These are phyloP conservation scores for Blastocystis hominis DNA, from an alignment of 352 stramenopile genomes.

Conservation along the genomic window DNA sequence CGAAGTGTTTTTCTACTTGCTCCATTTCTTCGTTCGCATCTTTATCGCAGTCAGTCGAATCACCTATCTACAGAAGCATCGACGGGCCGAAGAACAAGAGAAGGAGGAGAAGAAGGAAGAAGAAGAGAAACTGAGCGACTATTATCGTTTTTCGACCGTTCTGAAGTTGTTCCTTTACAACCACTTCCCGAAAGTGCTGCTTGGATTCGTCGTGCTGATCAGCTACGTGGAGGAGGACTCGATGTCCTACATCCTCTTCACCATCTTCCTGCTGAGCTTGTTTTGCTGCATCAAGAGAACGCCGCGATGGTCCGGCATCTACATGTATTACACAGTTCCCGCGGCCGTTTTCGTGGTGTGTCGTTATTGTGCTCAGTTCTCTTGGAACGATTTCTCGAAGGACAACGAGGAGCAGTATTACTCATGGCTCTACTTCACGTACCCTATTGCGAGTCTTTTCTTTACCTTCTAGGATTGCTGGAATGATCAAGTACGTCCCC, in stretches of 20 bases:
- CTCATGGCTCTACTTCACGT: neutral
- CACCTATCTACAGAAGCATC: neutral
- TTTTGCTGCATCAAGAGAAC: neutral
- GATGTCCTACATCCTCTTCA: constrained; percentile 49
- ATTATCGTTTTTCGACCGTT: neutral
- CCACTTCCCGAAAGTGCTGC: constrained; percentile 41
- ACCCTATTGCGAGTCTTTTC: too few species aligned
- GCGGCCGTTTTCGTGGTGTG: neutral
- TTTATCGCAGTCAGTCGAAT: constrained; percentile 26
- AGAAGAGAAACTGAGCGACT: neutral
- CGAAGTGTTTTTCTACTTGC: constrained; percentile 33
- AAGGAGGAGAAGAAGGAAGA: neutral
- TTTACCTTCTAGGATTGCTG: neutral
- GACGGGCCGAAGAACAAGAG: neutral
- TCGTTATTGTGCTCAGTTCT: constrained; percentile 27
- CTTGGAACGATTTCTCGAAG: neutral
- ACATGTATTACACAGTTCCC: constrained; percentile 15
- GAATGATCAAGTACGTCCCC: constrained; percentile 42
- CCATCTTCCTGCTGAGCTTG: neutral
- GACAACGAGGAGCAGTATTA: neutral
- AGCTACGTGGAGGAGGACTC: constrained; percentile 34
- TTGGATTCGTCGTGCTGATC: constrained; percentile 19
- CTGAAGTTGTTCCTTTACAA: constrained; percentile 46
- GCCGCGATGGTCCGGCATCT: constrained; percentile 4
- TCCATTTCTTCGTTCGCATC: constrained; percentile 47